These are phyloP conservation scores for Penicillium sp. DNA, from an alignment of 2,329 filamentous ascomycete species.

Conservation along the genomic window DNA sequence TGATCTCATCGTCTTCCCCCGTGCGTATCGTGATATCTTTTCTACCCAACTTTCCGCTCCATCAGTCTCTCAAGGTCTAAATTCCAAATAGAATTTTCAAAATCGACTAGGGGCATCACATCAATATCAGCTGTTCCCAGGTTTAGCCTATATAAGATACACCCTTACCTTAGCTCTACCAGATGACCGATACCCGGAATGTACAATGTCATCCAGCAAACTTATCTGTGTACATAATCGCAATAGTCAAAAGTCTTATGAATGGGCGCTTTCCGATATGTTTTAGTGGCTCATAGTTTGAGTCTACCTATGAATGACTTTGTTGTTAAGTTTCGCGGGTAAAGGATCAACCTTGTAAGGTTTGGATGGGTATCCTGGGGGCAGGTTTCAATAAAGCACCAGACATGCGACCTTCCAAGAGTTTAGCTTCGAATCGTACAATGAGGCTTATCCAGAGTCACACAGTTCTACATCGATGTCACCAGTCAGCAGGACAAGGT, in stretches of 20 bases:
- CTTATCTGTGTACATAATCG: not conserved
- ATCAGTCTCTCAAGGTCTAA: no score
- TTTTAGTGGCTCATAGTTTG: not conserved
- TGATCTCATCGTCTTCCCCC: no score
- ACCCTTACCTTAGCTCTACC: not conserved
- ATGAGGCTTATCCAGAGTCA: conserved; percentile 3
- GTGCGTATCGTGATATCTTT: no score
- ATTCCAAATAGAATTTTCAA: no score
- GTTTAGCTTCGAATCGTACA: not conserved
- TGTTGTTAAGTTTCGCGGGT: not conserved
- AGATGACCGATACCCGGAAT: not conserved
- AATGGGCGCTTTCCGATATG: not conserved
- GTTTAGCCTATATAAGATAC: not conserved
- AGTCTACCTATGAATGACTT: no score
- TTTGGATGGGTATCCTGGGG: conserved; percentile 3
- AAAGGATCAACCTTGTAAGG: not conserved
- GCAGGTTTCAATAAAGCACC: conserved; percentile 2
- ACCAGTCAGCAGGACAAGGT: conserved; percentile 4
- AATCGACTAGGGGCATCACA: no score
- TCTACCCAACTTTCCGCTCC: no score
- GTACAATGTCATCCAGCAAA: not conserved
- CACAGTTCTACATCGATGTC: not conserved
- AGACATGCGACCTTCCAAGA: not conserved
- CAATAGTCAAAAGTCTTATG: not conserved
- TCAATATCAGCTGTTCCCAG: not conserved